These are phyloP conservation scores for barrel medic (Medicago truncatula) DNA, from an alignment of 306 rosid species.

Conservation along the genomic window MtrunA17r5.0-ANR NC_053042.1:36622501-36623000, in stretches of 20 bases:
- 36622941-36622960: neutral
- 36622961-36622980: neutral
- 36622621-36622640: slow-evolving; percentile 35
- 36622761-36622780: slow-evolving; percentile 16
- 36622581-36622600: slow-evolving; percentile 47
- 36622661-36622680: slow-evolving; percentile 16
- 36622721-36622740: slow-evolving; percentile 14
- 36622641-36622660: slow-evolving; percentile 33
- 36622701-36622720: slow-evolving; percentile 16
- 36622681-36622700: neutral
- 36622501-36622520: slow-evolving; percentile 60
- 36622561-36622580: slow-evolving; percentile 39
- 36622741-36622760: slow-evolving; percentile 5
- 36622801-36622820: neutral
- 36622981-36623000: neutral
- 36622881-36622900: neutral
- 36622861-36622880: neutral
- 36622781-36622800: neutral
- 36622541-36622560: slow-evolving; percentile 50
- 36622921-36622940: neutral
- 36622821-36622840: neutral
- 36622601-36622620: slow-evolving; percentile 43
- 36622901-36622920: neutral
- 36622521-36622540: slow-evolving; percentile 59
- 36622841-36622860: neutral